Conservation (phyloP, 805 yeast species). For the Spathaspora hagerdaliae region DNA sequence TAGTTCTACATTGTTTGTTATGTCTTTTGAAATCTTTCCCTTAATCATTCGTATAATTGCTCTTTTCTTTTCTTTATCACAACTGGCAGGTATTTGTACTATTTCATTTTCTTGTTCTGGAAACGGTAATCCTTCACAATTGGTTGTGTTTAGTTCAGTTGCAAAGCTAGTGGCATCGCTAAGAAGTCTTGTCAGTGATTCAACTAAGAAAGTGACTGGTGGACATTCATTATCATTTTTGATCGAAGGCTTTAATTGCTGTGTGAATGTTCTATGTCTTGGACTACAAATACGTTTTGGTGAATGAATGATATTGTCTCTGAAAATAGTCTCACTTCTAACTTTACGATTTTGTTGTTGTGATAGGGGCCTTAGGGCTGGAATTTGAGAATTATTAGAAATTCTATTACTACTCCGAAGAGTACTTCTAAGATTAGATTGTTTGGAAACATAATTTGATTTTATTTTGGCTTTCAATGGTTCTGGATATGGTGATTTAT, state of each 20-base stretch:
- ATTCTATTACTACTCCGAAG: slow-evolving; percentile 7
- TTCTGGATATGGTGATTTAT: slow-evolving; percentile 20
- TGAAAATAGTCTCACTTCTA: neutral
- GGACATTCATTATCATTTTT: slow-evolving; percentile 12
- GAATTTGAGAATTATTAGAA: slow-evolving; percentile 12
- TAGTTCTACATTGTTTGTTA: neutral
- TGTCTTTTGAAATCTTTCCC: neutral
- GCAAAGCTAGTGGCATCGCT: slow-evolving; percentile 68
- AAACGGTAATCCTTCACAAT: slow-evolving; percentile 57
- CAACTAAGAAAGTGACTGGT: slow-evolving; percentile 44
- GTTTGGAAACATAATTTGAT: slow-evolving; percentile 18
- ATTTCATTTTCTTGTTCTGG: slow-evolving; percentile 56
- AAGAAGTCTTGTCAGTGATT: slow-evolving; percentile 55
- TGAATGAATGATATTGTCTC: slow-evolving; percentile 14
- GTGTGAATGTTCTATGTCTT: slow-evolving; percentile 16
- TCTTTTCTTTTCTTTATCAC: slow-evolving; percentile 25
- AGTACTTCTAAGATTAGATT: slow-evolving; percentile 15
- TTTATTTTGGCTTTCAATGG: slow-evolving; percentile 18
- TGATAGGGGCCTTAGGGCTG: slow-evolving; percentile 24
- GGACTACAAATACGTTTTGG: slow-evolving; percentile 47
- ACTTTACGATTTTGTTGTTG: slow-evolving; percentile 11
- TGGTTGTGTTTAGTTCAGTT: slow-evolving; percentile 61
- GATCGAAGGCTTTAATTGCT: slow-evolving; percentile 30
- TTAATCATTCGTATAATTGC: slow-evolving; percentile 37
- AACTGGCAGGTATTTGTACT: slow-evolving; percentile 55